Conservation (phyloP, 2,329 filamentous ascomycete genomes). For the Hypomyces perniciosus region DNA sequence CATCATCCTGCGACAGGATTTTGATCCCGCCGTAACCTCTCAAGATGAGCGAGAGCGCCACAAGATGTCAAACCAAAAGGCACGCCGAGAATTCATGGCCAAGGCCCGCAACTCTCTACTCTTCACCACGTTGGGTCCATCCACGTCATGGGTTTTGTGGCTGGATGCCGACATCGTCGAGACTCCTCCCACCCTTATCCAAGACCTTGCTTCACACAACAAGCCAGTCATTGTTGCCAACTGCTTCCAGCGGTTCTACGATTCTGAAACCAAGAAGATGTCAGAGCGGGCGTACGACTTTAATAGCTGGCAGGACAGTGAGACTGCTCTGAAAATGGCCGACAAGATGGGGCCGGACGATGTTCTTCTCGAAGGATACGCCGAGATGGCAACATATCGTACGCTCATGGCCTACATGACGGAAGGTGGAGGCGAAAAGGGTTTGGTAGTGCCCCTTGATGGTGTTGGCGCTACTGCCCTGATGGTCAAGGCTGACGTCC, state of each 20-base stretch:
- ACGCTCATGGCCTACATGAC: slow-evolving; percentile 84
- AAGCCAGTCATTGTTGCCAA: slow-evolving; percentile 92
- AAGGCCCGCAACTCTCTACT: slow-evolving; percentile 89
- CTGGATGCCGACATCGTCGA: slow-evolving; percentile 89
- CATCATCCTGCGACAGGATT: slow-evolving; percentile 92
- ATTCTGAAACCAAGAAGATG: slow-evolving; percentile 61
- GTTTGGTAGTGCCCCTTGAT: slow-evolving; percentile 69
- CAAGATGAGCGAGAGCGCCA: slow-evolving; percentile 87
- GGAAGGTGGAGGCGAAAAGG: slow-evolving; percentile 48
- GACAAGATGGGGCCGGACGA: slow-evolving; percentile 83
- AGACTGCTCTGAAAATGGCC: slow-evolving; percentile 68
- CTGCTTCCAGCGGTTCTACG: slow-evolving; percentile 82
- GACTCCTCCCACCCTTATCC: slow-evolving; percentile 75
- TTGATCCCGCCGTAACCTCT: slow-evolving; percentile 71
- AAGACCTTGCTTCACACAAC: slow-evolving; percentile 83
- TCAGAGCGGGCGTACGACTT: slow-evolving; percentile 86
- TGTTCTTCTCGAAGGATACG: slow-evolving; percentile 88
- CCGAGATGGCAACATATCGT: slow-evolving; percentile 86
- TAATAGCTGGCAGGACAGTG: slow-evolving; percentile 95
- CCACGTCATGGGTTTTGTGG: slow-evolving; percentile 95
- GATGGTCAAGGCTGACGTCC: slow-evolving; percentile 92
- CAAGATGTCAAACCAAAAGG: slow-evolving; percentile 85
- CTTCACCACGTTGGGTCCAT: slow-evolving; percentile 87
- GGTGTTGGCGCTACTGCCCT: slow-evolving; percentile 91
- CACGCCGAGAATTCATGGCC: slow-evolving; percentile 81